Conservation (phyloP, 768 basidiomycete genomes). For the Rossbeevera mucosa region DNA sequence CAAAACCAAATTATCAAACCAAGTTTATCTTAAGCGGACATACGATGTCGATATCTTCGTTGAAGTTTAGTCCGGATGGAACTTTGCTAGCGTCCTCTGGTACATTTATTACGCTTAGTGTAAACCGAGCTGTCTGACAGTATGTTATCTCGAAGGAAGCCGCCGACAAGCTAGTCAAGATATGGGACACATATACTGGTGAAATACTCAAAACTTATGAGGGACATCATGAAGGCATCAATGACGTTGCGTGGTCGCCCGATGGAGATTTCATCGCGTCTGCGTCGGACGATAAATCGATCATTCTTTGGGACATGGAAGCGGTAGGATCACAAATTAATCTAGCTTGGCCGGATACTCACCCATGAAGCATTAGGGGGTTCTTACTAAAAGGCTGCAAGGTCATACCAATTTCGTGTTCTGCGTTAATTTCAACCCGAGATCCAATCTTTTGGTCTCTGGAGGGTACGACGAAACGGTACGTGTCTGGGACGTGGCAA, state of each 20-base stretch:
- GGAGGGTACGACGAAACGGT: constrained; percentile 96
- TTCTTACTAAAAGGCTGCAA: constrained; percentile 58
- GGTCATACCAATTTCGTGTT: constrained; percentile 95
- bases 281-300: constrained; percentile 89
- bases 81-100: constrained; percentile 77
- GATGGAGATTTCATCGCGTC: constrained; percentile 83
- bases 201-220: constrained; percentile 66
- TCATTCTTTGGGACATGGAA: constrained; percentile 81
- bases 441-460: constrained; percentile 85
- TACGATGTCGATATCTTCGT: constrained; percentile 70
- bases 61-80: constrained; percentile 90
- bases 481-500: constrained; percentile 91
- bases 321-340: constrained; percentile 36
- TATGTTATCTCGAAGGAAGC: constrained; percentile 50
- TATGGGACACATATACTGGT: constrained; percentile 74
- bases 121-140: constrained; percentile 13
- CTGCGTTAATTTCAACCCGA: constrained; percentile 87
- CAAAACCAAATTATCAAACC: constrained; percentile 50
- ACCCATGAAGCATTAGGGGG: constrained; percentile 38
- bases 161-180: constrained; percentile 76
- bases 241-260: constrained; percentile 84
- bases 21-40: constrained; percentile 77
- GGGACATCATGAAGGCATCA: constrained; percentile 80
- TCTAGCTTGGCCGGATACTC: constrained; percentile 1
- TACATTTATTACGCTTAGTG: constrained; percentile 37